These are phyloP conservation scores for Tuber borchii DNA, from an alignment of 495 filamentous ascomycete species.

Conservation along the genomic window DNA sequence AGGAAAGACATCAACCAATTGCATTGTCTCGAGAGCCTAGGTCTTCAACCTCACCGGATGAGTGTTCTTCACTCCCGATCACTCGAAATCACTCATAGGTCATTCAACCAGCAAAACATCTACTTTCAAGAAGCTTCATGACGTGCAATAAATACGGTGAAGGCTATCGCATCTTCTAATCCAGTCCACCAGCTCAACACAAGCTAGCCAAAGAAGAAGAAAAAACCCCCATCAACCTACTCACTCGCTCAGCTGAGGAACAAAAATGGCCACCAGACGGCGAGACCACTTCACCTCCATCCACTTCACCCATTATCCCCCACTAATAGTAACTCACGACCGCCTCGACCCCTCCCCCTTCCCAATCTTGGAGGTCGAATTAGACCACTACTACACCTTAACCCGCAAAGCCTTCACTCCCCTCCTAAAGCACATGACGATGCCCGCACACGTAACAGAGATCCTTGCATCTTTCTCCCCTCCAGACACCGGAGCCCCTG, in stretches of 20 bases:
- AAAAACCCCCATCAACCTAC: background rate
- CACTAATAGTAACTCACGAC: background rate
- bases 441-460: background rate
- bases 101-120: background rate
- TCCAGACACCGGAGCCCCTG: background rate
- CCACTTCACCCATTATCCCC: background rate
- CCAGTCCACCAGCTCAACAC: background rate
- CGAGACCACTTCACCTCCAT: background rate
- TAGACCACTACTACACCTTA: background rate
- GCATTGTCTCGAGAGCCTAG: background rate
- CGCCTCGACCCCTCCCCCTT: background rate
- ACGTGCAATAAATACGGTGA: background rate
- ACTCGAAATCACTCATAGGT: background rate
- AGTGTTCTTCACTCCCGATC: background rate
- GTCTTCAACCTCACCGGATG: background rate
- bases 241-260: background rate
- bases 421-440: conserved; percentile 2
- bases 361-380: background rate
- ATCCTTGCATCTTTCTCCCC: background rate
- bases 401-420: background rate
- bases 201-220: background rate
- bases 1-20: background rate
- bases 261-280: background rate
- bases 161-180: background rate
- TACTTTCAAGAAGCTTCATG: background rate